phyloP scores from a whole-genome alignment of 768 basidiomycete species.

The Leccinum boreale region DNA sequence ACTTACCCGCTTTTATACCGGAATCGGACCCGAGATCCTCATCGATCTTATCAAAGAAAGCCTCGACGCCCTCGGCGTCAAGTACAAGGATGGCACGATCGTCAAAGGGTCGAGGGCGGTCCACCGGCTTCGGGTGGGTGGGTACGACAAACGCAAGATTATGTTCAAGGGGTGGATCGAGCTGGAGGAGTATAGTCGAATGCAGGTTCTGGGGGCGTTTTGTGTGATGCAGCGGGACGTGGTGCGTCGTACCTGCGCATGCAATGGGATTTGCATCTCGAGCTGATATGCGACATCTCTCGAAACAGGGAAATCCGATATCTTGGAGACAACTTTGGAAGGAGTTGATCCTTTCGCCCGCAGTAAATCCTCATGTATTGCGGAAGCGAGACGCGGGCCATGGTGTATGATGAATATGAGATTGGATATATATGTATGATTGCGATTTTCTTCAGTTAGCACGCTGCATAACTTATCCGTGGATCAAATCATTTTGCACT shows the following conservation, averaged over 20 bases:
- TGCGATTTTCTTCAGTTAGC: not conserved
- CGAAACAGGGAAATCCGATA: conserved; percentile 64
- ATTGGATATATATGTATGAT: not conserved
- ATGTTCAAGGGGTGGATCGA: conserved; percentile 73
- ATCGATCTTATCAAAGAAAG: conserved; percentile 52
- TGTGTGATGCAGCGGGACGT: conserved; percentile 68
- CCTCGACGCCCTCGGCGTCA: conserved; percentile 46
- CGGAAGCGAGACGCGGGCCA: conserved; percentile 6
- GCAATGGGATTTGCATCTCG: not conserved
- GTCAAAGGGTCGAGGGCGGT: conserved; percentile 10
- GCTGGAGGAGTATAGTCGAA: conserved; percentile 57
- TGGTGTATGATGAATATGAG: not conserved
- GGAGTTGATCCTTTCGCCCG: conserved; percentile 46
- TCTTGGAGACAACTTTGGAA: conserved; percentile 81
- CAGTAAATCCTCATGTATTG: conserved; percentile 58
- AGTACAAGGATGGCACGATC: conserved; percentile 41
- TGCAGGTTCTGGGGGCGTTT: conserved; percentile 54
- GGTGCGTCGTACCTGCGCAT: conserved; percentile 37
- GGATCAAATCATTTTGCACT: not conserved
- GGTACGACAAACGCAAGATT: conserved; percentile 60
- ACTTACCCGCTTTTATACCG: conserved; percentile 79
- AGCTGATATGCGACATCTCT: not conserved
- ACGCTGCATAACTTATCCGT: not conserved
- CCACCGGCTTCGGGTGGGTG: conserved; percentile 58
- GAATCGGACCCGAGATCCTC: conserved; percentile 50